Evolutionary conservation across 768 basidiomycete genomes (phyloP).

Genomic region (Boletus coccyginus): DNA sequence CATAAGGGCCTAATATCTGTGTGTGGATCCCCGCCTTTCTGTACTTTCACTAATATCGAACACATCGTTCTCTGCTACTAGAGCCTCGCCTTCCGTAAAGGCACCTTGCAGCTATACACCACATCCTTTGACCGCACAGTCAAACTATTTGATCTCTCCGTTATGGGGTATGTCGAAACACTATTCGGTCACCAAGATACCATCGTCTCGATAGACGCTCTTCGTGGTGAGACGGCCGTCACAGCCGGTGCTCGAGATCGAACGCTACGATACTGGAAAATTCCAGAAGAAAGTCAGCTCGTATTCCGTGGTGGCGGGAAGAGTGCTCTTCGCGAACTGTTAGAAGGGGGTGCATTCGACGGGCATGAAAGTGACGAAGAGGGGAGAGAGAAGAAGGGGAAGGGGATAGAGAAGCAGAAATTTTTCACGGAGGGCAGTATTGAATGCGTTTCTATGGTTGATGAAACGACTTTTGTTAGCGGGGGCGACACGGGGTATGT

Average conservation of each 20-base stretch:
- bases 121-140: conserved; percentile 85
- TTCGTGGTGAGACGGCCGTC: conserved; percentile 81
- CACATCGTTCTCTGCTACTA: conserved; percentile 25
- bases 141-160: conserved; percentile 79
- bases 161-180: conserved; percentile 93
- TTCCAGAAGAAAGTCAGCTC: conserved; percentile 90
- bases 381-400: conserved; percentile 34
- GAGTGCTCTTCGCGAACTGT: conserved; percentile 72
- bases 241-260: conserved; percentile 90
- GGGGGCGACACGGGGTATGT: conserved; percentile 95
- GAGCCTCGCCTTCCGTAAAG: conserved; percentile 75
- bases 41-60: conserved; percentile 9
- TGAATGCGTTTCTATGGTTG: conserved; percentile 92
- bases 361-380: conserved; percentile 52
- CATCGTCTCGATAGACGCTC: conserved; percentile 71
- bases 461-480: conserved; percentile 88
- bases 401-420: conserved; percentile 22
- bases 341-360: conserved; percentile 74
- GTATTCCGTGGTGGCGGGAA: conserved; percentile 95
- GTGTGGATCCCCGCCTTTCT: conserved; percentile 42
- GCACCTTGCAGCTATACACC: conserved; percentile 64
- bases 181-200: conserved; percentile 96
- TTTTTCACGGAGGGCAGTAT: conserved; percentile 85
- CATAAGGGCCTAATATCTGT: conserved; percentile 71
- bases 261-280: conserved; percentile 94